Evolutionary conservation across 345 rosid genomes (phyloP).

Genomic region (Heritiera littoralis): DNA sequence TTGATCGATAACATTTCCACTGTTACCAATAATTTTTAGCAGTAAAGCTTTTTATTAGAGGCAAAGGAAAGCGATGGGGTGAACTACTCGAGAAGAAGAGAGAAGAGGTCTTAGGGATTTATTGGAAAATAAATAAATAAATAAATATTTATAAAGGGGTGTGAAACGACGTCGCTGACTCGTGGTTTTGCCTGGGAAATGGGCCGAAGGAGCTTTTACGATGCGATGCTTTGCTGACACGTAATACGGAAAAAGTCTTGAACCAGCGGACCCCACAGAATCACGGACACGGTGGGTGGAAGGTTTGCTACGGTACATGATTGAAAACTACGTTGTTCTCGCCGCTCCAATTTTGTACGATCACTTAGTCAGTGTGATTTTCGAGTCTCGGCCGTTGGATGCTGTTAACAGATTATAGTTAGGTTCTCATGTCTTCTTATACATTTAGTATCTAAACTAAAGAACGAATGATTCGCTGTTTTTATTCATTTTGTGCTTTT

Average conservation of each 20-base stretch:
- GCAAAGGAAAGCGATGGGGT: background rate
- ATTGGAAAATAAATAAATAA: background rate
- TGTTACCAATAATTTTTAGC: background rate
- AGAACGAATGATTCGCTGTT: too few relatives aligned
- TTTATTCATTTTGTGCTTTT: too few relatives aligned
- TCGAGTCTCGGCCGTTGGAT: background rate
- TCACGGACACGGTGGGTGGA: background rate
- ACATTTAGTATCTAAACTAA: too few relatives aligned
- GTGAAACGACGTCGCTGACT: background rate
- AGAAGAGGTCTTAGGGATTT: background rate
- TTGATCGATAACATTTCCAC: conserved; percentile 36
- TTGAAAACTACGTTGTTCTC: background rate
- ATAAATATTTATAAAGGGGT: background rate
- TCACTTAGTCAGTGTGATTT: background rate
- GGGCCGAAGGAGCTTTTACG: background rate
- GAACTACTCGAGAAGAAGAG: background rate
- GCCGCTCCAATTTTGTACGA: background rate
- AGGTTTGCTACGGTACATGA: background rate
- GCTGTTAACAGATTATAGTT: background rate
- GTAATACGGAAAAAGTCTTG: background rate
- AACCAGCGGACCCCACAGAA: background rate
- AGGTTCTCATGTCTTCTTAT: too few relatives aligned
- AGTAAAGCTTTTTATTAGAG: background rate
- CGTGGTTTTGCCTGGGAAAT: background rate
- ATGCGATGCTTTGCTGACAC: conserved; percentile 11